phyloP scores from a whole-genome alignment of 371 early-diverging fungal species.

The Syncephalis plumigaleata region DNA sequence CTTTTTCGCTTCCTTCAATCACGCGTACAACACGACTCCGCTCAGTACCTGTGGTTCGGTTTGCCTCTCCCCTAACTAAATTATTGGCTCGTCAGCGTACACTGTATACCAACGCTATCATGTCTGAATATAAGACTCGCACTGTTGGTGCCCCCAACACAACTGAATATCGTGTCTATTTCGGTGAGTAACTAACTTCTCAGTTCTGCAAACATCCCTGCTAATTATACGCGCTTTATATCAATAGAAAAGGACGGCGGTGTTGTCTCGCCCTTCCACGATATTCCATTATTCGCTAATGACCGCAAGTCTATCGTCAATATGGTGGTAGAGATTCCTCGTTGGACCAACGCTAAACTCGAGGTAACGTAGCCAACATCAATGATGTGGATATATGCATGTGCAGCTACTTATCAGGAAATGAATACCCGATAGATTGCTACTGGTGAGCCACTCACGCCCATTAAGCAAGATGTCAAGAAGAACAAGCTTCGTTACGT shows the following conservation, averaged over 20 bases:
- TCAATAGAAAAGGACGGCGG: constrained; percentile 39
- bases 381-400: not conserved
- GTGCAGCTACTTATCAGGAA: no score
- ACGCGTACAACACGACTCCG: no score
- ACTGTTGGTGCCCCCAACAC: constrained; percentile 73
- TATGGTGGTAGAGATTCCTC: constrained; percentile 98
- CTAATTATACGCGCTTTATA: not conserved
- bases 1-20: no score
- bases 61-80: no score
- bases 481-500: constrained; percentile 98
- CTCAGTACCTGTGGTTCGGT: no score
- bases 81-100: no score
- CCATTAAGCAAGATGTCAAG: constrained; percentile 98
- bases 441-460: constrained; percentile 87
- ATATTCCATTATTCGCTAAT: constrained; percentile 87
- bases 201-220: not conserved
- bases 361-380: no score
- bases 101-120: constrained; percentile 6
- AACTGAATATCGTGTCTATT: constrained; percentile 68
- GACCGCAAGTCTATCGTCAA: constrained; percentile 71
- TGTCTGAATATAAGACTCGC: constrained; percentile 51
- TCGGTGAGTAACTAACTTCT: constrained; percentile 30
- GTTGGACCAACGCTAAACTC: constrained; percentile 99
- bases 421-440: constrained; percentile 44
- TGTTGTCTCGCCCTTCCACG: constrained; percentile 94